Evolutionary conservation across 331 rosid genomes (phyloP), one percentile per base, ranked within the genome.

Genomic region (Quercus lobata): DNA sequence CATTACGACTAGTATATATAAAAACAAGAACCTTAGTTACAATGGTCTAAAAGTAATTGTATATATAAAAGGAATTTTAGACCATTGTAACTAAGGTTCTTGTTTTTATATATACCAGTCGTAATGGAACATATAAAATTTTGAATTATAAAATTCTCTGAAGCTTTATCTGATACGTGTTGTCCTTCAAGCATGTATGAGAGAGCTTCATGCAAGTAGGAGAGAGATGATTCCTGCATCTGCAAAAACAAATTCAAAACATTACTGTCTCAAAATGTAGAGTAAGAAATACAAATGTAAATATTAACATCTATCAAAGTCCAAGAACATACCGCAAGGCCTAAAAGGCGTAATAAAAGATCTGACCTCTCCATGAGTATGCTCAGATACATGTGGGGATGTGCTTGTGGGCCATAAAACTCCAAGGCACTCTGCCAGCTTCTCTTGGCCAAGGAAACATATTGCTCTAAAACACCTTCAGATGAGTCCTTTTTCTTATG

Each of bases 351-450:
- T 65, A 83, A 83, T 49, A 80, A 84, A 83, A 94, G 94, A 72
- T 87, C 76, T 37, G 98, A 86, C 88, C 94, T 90, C 87, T 94
- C 98, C 57, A 90, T 84, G 69, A 92, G 90, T 74, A 94, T 84
- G 66, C 96, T 91, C 70, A 92, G 78, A 73, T 83, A 89, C 97
- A 94, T 94, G 76, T 78, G 69, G 75, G 94, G 86, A 83, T 94
- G 97, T 19, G 96, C 84, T 85, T 85, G 76, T 56, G 98, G 92
- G 78, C 94, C 88, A 84, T 94, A 94, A 73, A 87, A 92, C 46
- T 90, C 97, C 77, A 87, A 62, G 73, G 98, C 96, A 77, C 84
- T 90, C 71, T 91, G 95, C 97, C 97, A 91, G 82, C 91, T 92
- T 87, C 97, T 89, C 83, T 92, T 97, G 5, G 97, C 98, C 86